These are phyloP conservation scores for Candida parachauliodes DNA, from an alignment of 805 yeast species.

Conservation along the genomic window DNA sequence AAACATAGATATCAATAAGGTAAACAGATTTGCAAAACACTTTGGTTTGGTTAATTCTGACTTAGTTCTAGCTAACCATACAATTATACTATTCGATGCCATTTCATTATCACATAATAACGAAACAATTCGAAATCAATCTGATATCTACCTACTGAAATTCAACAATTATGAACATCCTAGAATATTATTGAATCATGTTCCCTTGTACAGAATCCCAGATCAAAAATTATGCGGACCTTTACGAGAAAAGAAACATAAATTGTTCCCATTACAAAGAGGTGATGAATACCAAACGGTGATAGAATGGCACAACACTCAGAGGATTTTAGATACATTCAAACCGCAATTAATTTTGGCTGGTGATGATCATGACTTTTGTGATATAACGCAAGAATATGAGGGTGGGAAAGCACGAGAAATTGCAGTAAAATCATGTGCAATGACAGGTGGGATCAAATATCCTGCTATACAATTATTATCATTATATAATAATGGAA, in stretches of 20 bases:
- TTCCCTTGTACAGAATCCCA: conserved; percentile 77
- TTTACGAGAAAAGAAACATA: conserved; percentile 57
- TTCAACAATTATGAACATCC: conserved; percentile 40
- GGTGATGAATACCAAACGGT: conserved; percentile 93
- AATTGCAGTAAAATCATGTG: conserved; percentile 80
- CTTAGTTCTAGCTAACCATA: conserved; percentile 64
- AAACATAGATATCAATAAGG: conserved; percentile 53
- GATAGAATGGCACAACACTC: conserved; percentile 58
- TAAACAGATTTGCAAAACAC: conserved; percentile 59
- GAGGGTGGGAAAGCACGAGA: conserved; percentile 51
- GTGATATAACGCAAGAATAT: conserved; percentile 63
- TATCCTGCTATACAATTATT: conserved; percentile 85
- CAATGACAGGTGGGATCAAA: conserved; percentile 89
- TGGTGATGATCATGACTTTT: conserved; percentile 97
- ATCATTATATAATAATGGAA: conserved; percentile 52
- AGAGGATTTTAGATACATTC: conserved; percentile 53
- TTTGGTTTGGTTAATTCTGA: conserved; percentile 71
- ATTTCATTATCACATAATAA: conserved; percentile 68
- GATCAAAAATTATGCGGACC: conserved; percentile 68
- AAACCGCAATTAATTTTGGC: conserved; percentile 72
- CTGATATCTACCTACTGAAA: conserved; percentile 50
- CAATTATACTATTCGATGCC: conserved; percentile 72
- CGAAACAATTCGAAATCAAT: conserved; percentile 42
- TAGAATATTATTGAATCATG: conserved; percentile 74
- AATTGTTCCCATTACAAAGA: conserved; percentile 59